Evolutionary conservation across 495 filamentous ascomycete species (phyloP), one percentile per base, ranked within the genome.

Genomic region (Penicillium pulvis): DNA sequence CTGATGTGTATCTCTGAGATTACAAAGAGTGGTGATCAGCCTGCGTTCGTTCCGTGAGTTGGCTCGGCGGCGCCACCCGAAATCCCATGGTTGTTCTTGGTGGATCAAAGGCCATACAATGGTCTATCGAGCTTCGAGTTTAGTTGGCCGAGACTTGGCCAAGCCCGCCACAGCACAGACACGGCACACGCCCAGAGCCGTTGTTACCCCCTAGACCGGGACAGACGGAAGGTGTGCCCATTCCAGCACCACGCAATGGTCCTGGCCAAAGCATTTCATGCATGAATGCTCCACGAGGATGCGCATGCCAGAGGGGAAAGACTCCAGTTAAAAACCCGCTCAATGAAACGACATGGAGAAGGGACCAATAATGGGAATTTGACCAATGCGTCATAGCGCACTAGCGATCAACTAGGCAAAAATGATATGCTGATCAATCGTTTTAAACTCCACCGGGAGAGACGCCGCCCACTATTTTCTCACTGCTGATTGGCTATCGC

Each of bases 11-110:
- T 36, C 10, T 23, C 20, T 23, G 3, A 36, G 12, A 19, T 33
- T 20, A 4, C 16, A 6, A 48, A 20, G 19, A 26, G 28, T 28
- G 28, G 12, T 19, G 48, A 19, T 10, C 9, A 33, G n/a, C 16
- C 5, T 35, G 16, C 9, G 23, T 14, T 16, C 17, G 0, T 14
- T 26, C 6, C 33, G 11, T 12, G 20, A 16, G n/a, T 24, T 31
- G 50, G 50, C 31, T 33, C 33, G 50, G 31, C 50, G 50, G 50
- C 50, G 50, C 50, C 50, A 52, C 50, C 50, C 50, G 48, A 19
- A 19, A 28, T 47, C 9, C 19, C 44, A 47, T 26, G 20, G 9
- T 47, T 26, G 10, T 28, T 28, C 44, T 4, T 26, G 35, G 48
- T 51, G 48, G 48, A 51, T 31, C 26, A 31, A 33, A 51, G 6